These are phyloP conservation scores for Tremellales sp. DNA, from an alignment of 1,284 basidiomycete genomes.

Conservation along the genomic window DNA sequence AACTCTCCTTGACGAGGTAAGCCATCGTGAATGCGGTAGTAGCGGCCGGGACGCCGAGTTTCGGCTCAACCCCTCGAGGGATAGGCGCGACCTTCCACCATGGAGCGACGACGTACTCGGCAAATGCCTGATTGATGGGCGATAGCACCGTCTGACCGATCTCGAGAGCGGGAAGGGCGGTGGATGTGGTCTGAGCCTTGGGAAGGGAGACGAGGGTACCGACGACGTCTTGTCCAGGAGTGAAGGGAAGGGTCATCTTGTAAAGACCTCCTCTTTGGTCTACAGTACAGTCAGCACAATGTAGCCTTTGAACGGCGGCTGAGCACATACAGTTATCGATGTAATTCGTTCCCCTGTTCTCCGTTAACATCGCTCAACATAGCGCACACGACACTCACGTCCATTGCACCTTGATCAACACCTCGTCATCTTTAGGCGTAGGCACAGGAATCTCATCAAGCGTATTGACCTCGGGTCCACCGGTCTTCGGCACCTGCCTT, in stretches of 20 bases:
- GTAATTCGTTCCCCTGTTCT: conserved; percentile 67
- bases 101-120: conserved; percentile 69
- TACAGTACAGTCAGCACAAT: not conserved
- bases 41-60: conserved; percentile 62
- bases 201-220: conserved; percentile 73
- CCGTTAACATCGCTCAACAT: not conserved
- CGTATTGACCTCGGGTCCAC: conserved; percentile 65
- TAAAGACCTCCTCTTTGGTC: conserved; percentile 52
- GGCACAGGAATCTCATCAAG: conserved; percentile 62
- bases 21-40: conserved; percentile 78
- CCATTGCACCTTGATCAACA: conserved; percentile 70
- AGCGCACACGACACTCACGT: conserved; percentile 15
- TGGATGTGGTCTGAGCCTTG: conserved; percentile 34
- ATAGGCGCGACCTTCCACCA: conserved; percentile 59
- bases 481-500: conserved; percentile 52
- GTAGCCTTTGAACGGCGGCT: too few relatives aligned
- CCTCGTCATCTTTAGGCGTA: conserved; percentile 58
- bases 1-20: conserved; percentile 75
- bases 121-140: conserved; percentile 59
- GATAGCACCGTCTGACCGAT: conserved; percentile 51
- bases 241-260: conserved; percentile 60
- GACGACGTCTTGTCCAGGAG: conserved; percentile 72
- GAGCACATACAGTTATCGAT: conserved; percentile 49
- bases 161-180: conserved; percentile 54
- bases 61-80: conserved; percentile 55